Percentiles rank a stretch among this genome's conserved stretches.
phyloP scores from a whole-genome alignment of 2,329 filamentous ascomycete genomes.

The Nakataea oryzae region DNA sequence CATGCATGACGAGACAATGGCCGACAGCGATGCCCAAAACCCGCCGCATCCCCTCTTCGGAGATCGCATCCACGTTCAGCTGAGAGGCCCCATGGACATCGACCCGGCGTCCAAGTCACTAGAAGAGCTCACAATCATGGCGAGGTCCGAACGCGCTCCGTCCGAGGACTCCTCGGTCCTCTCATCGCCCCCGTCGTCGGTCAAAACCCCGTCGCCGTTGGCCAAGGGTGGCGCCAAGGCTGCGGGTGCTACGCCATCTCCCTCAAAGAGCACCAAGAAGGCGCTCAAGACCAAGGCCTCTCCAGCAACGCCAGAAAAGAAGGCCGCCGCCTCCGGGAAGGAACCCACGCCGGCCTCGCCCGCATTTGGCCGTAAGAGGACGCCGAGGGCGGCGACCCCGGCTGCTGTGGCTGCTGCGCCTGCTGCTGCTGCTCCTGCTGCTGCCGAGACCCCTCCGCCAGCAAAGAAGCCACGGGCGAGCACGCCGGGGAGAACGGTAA shows the following conservation, averaged over 20 bases:
- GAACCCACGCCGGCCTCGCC: background rate
- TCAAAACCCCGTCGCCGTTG: background rate
- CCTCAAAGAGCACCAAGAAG: background rate
- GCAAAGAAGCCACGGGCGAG: background rate
- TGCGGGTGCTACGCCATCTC: too few relatives aligned
- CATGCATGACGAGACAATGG: background rate
- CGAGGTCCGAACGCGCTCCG: background rate
- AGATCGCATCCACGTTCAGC: background rate
- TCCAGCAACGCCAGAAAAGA: background rate
- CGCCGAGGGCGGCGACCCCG: background rate
- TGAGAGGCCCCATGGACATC: background rate
- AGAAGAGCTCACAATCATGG: background rate
- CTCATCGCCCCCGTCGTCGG: background rate
- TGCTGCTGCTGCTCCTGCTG: background rate
- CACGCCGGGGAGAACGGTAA: slow-evolving; percentile 4
- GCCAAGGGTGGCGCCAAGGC: background rate
- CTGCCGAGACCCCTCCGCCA: background rate
- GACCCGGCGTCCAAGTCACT: background rate
- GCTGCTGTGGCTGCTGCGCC: background rate
- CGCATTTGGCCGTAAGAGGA: background rate
- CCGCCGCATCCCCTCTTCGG: background rate
- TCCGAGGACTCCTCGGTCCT: background rate
- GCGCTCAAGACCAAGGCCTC: background rate
- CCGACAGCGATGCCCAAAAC: background rate
- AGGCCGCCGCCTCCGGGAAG: background rate